Evolutionary conservation across 2,329 filamentous ascomycete species (phyloP), one percentile per base, ranked within the genome.

Genomic region (Albophoma yamanashiensis): DNA sequence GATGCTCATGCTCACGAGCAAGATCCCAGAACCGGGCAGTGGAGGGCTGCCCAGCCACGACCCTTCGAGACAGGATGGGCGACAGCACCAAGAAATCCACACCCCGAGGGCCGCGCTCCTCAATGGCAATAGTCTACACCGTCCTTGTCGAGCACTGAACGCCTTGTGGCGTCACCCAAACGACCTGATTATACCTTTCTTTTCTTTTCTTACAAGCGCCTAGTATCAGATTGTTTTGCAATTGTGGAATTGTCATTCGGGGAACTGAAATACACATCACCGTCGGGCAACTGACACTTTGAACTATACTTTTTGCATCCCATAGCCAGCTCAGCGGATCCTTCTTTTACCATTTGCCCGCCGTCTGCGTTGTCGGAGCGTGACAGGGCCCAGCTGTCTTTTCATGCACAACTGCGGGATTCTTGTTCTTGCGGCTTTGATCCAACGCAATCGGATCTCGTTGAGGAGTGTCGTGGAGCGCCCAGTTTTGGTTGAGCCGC

Each of bases 1-100:
- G 27, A 53, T n/a, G 27, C 50, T 22, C 50, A 36, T 22, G 50
- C 50, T 22, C 50, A 73, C 50, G 73, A 75, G 62, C 71, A 73
- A 55, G 71, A 75, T 59, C 66, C 68, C 22, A 67, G 67, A 45
- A 74, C 73, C 14, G 73, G 73, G 7, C 72, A 74, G 56, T 75
- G 73, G 73, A 62, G 71, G 40, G 65, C 67, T 14, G 66, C 67
- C 39, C 71, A 73, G 56, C 67, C 69, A 11, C 64, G 70, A 55
- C 65, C 66, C 11, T 66, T 67, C 34, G 73, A 75, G 60, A 73
- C 67, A 12, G 73, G 73, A 4, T 75, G 73, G 72, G 73, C 73
- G 59, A 74, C 73, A 22, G 55, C 53, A n/a, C 61, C 60, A 39
- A 67, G 69, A 57, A 69, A 67, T 55, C 57, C 60, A 43, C 66